Conservation (phyloP, 75 land plant species). For the Larix kaempferi region DNA sequence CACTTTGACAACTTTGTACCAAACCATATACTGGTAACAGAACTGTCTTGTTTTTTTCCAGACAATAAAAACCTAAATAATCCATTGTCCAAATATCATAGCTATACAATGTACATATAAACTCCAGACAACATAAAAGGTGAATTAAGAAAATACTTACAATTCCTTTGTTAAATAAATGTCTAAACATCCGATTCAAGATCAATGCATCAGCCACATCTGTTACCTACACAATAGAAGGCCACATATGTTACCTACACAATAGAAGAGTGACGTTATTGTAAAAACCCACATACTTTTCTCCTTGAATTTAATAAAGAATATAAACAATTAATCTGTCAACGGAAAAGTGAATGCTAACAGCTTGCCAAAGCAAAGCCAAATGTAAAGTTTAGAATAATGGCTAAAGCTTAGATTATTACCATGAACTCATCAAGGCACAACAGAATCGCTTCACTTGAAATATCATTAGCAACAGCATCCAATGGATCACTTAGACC, state of each 20-base stretch:
- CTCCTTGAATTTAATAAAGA: neutral
- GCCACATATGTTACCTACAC: conserved; percentile 87
- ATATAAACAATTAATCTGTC: neutral
- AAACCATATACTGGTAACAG: neutral
- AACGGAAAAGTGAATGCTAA: neutral
- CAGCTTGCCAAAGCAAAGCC: neutral
- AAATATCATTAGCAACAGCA: conserved; percentile 86
- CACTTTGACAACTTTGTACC: no score
- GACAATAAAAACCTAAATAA: neutral
- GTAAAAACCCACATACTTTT: neutral
- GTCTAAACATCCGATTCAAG: conserved; percentile 81
- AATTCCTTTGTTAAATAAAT: conserved; percentile 79
- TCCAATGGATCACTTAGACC: conserved; percentile 88
- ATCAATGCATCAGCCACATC: conserved; percentile 99
- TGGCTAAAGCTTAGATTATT: neutral
- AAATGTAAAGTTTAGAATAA: neutral
- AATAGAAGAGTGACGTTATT: neutral
- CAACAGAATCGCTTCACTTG: conserved; percentile 78
- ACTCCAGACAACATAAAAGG: conserved; percentile 7
- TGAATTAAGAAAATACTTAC: conserved; percentile 44
- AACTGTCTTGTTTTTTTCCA: neutral
- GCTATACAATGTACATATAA: neutral
- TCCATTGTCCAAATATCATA: neutral
- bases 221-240: conserved; percentile 54
- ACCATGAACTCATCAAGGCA: conserved; percentile 99